Conservation (phyloP, 164 flowering plant species). For the Vitis cinerea region DNA sequence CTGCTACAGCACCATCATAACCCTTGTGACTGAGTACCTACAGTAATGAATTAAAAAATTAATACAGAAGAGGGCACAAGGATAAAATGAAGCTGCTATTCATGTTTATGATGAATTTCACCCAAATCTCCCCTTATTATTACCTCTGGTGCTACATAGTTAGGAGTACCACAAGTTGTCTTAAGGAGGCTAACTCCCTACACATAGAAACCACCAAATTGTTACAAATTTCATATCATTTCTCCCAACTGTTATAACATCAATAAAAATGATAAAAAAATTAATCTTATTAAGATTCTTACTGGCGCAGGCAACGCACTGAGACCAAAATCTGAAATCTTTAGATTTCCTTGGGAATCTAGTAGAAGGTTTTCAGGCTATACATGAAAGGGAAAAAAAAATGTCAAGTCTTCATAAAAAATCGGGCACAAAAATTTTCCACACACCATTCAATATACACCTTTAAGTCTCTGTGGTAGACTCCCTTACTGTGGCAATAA, state of each 20-base stretch:
- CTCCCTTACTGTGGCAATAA: constrained; percentile 97
- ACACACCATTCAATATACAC: constrained; percentile 35
- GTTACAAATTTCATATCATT: not conserved
- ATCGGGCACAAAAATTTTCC: constrained; percentile 7
- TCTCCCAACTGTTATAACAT: not conserved
- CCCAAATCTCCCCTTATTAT: not conserved
- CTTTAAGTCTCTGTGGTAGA: constrained; percentile 96
- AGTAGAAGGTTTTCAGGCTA: constrained; percentile 99
- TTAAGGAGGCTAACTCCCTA: constrained; percentile 85
- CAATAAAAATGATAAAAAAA: not conserved
- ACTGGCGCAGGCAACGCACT: constrained; percentile 87
- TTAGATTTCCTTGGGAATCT: constrained; percentile 89
- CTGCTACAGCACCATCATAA: constrained; percentile 93
- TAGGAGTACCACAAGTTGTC: constrained; percentile 99
- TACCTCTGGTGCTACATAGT: constrained; percentile 99
- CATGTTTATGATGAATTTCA: not conserved
- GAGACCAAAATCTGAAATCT: constrained; percentile 97
- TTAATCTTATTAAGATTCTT: constrained; percentile 18
- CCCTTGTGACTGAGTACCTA: constrained; percentile 97
- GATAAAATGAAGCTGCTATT: not conserved
- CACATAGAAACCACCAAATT: constrained; percentile 12
- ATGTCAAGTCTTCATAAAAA: constrained; percentile 18
- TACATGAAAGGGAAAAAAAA: constrained; percentile 11
- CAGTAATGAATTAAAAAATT: constrained; percentile 10
- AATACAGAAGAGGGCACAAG: not conserved